Conservation (phyloP, 2,329 filamentous ascomycete species). For the Verruconis gallopava region DNA sequence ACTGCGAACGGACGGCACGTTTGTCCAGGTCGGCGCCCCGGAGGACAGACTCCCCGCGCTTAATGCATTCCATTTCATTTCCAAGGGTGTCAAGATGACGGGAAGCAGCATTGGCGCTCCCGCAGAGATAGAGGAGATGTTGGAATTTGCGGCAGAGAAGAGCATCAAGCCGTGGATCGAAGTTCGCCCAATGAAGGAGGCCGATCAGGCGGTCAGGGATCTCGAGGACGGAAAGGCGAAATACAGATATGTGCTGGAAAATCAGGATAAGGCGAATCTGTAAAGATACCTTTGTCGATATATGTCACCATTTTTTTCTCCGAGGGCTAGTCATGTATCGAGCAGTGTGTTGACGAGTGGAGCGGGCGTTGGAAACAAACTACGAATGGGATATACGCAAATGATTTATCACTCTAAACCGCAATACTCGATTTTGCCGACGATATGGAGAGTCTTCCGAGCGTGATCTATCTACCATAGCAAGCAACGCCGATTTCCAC, state of each 20-base stretch:
- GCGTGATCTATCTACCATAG: too few relatives aligned
- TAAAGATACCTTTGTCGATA: background rate
- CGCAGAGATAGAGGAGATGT: slow-evolving; percentile 47
- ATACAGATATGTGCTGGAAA: slow-evolving; percentile 29
- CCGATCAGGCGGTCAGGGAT: slow-evolving; percentile 45
- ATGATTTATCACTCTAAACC: too few relatives aligned
- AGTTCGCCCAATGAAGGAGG: slow-evolving; percentile 43
- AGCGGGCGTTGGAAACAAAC: too few relatives aligned
- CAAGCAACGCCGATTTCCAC: too few relatives aligned
- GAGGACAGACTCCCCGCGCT: slow-evolving; percentile 39
- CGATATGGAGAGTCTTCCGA: too few relatives aligned
- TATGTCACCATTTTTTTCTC: background rate
- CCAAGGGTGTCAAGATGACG: slow-evolving; percentile 37
- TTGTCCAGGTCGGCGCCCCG: slow-evolving; percentile 51
- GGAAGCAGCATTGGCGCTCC: slow-evolving; percentile 39
- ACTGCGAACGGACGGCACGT: slow-evolving; percentile 41
- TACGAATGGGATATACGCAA: too few relatives aligned
- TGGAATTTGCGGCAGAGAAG: slow-evolving; percentile 46
- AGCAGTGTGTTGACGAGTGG: too few relatives aligned
- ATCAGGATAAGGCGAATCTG: slow-evolving; percentile 16
- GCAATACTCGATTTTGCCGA: too few relatives aligned
- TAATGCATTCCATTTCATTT: slow-evolving; percentile 39
- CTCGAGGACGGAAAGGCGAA: slow-evolving; percentile 42
- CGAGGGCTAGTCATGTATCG: too few relatives aligned
- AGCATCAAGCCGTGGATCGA: slow-evolving; percentile 50